Conservation (phyloP, 495 filamentous ascomycete species). For the Penicillium odoratum region DNA sequence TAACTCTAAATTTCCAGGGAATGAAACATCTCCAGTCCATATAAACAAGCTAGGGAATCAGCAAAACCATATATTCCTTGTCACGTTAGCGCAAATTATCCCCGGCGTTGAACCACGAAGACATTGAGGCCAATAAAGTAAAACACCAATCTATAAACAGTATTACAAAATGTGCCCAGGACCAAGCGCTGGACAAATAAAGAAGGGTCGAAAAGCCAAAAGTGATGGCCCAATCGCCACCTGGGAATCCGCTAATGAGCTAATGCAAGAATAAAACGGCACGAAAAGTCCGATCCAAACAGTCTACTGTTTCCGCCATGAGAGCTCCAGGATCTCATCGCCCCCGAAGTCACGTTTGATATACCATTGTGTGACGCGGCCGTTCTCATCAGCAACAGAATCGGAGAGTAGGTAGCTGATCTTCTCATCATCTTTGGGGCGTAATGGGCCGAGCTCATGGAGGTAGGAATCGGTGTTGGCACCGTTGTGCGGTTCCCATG, state of each 20-base stretch:
- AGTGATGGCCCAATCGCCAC: neutral
- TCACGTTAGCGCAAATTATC: conserved; percentile 6
- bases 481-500: conserved; percentile 46
- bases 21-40: no score
- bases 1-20: no score
- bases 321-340: conserved; percentile 42
- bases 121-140: conserved; percentile 12
- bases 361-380: conserved; percentile 42
- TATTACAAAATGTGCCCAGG: conserved; percentile 24
- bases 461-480: conserved; percentile 41
- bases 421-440: conserved; percentile 40
- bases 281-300: neutral
- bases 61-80: neutral
- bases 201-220: conserved; percentile 3
- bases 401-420: conserved; percentile 37
- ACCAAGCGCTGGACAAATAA: conserved; percentile 21
- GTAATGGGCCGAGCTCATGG: conserved; percentile 45
- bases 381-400: conserved; percentile 29
- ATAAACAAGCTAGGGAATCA: neutral
- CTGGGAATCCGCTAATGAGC: neutral
- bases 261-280: conserved; percentile 13
- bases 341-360: conserved; percentile 36
- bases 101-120: conserved; percentile 22
- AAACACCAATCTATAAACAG: conserved; percentile 33
- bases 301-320: conserved; percentile 37